Percentiles rank a stretch among this genome's conserved stretches.
These are phyloP conservation scores for Penstemon eatonii DNA, from an alignment of 257 asterid species.

Conservation along the genomic window DNA sequence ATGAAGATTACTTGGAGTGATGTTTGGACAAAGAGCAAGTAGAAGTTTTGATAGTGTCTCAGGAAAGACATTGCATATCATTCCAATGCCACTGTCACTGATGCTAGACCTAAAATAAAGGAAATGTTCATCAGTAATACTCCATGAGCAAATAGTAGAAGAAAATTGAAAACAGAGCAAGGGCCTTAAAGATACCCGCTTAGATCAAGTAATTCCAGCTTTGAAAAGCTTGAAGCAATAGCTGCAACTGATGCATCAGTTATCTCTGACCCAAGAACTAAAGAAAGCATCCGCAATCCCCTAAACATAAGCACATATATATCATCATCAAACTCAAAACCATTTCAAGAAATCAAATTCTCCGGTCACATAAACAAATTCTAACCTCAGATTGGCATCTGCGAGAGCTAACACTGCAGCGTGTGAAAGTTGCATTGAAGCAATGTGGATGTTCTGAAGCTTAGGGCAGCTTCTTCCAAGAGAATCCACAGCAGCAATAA, in stretches of 20 bases:
- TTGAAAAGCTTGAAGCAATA: constrained; percentile 74
- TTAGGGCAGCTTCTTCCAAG: constrained; percentile 86
- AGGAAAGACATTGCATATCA: constrained; percentile 91
- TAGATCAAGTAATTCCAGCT: constrained; percentile 87
- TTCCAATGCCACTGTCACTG: constrained; percentile 92
- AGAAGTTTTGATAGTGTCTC: constrained; percentile 81
- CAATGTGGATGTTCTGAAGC: constrained; percentile 82
- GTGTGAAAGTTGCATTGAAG: constrained; percentile 75
- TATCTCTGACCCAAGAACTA: constrained; percentile 85
- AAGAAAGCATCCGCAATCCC: constrained; percentile 90
- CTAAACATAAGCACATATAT: constrained; percentile 40
- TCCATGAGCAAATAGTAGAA: background rate
- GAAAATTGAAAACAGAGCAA: background rate
- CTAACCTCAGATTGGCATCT: constrained; percentile 81
- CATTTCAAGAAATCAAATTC: background rate
- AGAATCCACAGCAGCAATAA: constrained; percentile 55
- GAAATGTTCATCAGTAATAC: constrained; percentile 12
- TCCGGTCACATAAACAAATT: background rate
- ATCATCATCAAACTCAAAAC: constrained; percentile 8
- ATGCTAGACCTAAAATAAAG: constrained; percentile 72
- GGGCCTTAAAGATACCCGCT: constrained; percentile 74
- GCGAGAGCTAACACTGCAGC: constrained; percentile 77
- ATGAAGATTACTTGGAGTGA: constrained; percentile 76
- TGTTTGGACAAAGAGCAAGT: constrained; percentile 91
- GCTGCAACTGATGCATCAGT: constrained; percentile 99